A percentile compares a stretch with the other conserved stretches of the same genome.
Conservation (phyloP, 345 rosid species). For the Murraya paniculata region DNA sequence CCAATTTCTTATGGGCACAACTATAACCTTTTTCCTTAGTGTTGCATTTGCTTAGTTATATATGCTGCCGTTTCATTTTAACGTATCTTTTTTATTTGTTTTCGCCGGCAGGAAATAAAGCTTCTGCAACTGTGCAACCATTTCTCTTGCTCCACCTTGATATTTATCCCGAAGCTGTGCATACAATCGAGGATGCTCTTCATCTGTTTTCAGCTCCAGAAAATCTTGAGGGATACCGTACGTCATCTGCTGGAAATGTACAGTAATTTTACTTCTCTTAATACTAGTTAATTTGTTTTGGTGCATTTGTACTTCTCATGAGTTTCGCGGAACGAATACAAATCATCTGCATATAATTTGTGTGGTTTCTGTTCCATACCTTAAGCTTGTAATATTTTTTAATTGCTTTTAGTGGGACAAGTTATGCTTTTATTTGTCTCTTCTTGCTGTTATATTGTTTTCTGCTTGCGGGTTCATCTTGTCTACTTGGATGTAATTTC, state of each 20-base stretch:
- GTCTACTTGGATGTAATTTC: background rate
- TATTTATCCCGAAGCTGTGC: constrained; percentile 70
- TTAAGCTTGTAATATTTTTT: background rate
- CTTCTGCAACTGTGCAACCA: constrained; percentile 85
- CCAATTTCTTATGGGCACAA: background rate
- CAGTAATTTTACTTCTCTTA: constrained; percentile 3
- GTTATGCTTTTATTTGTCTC: background rate
- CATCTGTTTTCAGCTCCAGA: constrained; percentile 72
- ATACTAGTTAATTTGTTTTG: background rate
- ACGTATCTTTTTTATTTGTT: background rate
- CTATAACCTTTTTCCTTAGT: background rate
- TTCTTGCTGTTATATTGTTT: background rate
- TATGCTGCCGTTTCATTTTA: background rate
- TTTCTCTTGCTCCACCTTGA: constrained; percentile 88
- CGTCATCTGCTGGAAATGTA: constrained; percentile 87
- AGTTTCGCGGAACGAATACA: background rate
- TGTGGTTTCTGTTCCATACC: background rate
- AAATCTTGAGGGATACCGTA: constrained; percentile 82
- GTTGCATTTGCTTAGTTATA: background rate
- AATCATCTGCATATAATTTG: background rate
- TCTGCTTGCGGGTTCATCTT: background rate
- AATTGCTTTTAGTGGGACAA: background rate
- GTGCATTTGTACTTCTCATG: background rate
- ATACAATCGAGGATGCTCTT: constrained; percentile 78
- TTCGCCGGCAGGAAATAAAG: constrained; percentile 56